phyloP scores from a whole-genome alignment of 2,329 filamentous ascomycete genomes.

The Aspergillus ibericus region DNA sequence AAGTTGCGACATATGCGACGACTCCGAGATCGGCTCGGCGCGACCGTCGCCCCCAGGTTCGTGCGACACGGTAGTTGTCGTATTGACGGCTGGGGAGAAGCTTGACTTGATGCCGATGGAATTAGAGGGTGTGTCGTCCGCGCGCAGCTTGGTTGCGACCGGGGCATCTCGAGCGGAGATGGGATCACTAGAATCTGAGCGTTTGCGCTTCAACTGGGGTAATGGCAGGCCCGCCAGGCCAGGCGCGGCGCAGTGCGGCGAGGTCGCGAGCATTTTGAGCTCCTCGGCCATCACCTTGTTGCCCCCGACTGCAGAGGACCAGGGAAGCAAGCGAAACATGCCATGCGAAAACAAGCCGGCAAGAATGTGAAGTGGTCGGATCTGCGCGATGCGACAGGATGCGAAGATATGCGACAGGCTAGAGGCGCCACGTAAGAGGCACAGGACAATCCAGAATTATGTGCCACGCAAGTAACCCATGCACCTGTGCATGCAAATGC shows the following conservation, averaged over 20 bases:
- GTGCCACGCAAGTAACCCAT: conserved; percentile 10
- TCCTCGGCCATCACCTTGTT: conserved; percentile 48
- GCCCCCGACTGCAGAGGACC: conserved; percentile 47
- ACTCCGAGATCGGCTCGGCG: conserved; percentile 3
- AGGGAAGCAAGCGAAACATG: conserved; percentile 52
- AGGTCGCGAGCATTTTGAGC: conserved; percentile 44
- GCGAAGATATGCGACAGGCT: conserved; percentile 10
- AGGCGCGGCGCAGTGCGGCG: conserved; percentile 35
- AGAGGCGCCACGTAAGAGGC: conserved; percentile 1
- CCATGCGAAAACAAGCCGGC: conserved; percentile 41
- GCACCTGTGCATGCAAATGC: conserved; percentile 26
- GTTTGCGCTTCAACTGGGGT: conserved; percentile 60
- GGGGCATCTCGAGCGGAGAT: conserved; percentile 29
- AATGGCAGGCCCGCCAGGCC: conserved; percentile 30
- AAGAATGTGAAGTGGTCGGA: conserved; percentile 12
- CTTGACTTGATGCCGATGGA: conserved; percentile 6
- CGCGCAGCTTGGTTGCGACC: conserved; percentile 33
- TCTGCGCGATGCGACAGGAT: conserved; percentile 15
- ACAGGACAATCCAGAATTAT: conserved; percentile 10
- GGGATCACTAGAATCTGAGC: conserved; percentile 50
- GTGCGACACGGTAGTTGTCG: conserved; percentile 13
- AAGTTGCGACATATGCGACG: neutral
- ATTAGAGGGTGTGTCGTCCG: conserved; percentile 25
- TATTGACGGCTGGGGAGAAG: conserved; percentile 13
- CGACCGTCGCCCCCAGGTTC: conserved; percentile 13